Evolutionary conservation across 495 filamentous ascomycete species (phyloP), one percentile per base, ranked within the genome.

Genomic region (Penicillium paxilli): DNA sequence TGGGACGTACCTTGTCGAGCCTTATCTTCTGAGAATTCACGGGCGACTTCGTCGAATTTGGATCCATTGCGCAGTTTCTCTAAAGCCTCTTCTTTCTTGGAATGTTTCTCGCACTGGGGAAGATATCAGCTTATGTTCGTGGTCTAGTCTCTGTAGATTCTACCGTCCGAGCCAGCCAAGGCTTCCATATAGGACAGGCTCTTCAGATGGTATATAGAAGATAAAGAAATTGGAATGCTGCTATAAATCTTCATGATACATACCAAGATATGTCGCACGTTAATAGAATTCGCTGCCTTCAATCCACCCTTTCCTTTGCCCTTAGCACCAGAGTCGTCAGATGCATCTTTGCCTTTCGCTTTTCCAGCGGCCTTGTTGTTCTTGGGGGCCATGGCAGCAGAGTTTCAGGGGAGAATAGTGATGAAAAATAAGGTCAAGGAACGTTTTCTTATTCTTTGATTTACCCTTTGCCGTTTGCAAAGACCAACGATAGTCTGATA

Each of bases 1-100:
- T n/a, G n/a, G n/a, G n/a, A 65, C 73, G 5, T 73, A 91, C 89
- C 92, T 67, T 86, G 81, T 58, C 88, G 76, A 5, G 92, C 90
- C 70, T 97, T 96, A 67, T 96, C 92, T 69, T 96, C 91, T 0
- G 88, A 92, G 58, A 87, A 92, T 64, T 91, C 85, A 55, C 83
- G 78, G 6, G 92, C 92, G 4, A 96, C 91, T n/a, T 89, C 87
- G 59, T 94, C 89, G 61, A 97, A 97, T 61, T 91, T 92, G 22
- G 77, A 79, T 7, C 92, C 91, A 24, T 83, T 85, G 41, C 80
- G 79, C 16, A 96, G 73, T 71, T 94, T 90, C 50, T 83, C 80
- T 5, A 96, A 67, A 0, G 91, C 92, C 68, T 94, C 89, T 74
- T 96, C 90, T 66, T 92, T 95, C 72, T 89, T 92, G 37, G 81